Conservation (phyloP, 371 early-diverging fungal genomes). For the Mortierella sp. region DNA sequence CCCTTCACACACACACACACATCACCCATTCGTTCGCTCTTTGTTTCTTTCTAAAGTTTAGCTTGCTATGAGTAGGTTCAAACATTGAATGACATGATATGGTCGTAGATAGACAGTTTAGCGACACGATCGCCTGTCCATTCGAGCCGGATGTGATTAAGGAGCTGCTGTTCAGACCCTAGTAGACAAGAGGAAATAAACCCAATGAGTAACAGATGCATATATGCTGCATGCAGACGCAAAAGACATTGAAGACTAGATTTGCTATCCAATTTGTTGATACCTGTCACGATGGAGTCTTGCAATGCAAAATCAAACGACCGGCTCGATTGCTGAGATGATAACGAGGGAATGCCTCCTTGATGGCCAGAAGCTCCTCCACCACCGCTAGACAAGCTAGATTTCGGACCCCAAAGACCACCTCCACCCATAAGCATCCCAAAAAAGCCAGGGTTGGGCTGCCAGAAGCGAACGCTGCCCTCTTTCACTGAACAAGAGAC, state of each 20-base stretch:
- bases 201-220: not conserved
- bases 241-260: not conserved
- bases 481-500: slow-evolving; percentile 83
- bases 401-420: slow-evolving; percentile 33
- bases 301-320: slow-evolving; percentile 79
- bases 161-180: slow-evolving; percentile 55
- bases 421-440: slow-evolving; percentile 70
- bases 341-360: slow-evolving; percentile 31
- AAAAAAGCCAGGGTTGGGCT: slow-evolving; percentile 78
- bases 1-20: not conserved
- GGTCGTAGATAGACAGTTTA: slow-evolving; percentile 66
- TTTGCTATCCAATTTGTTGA: not conserved
- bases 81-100: slow-evolving; percentile 76
- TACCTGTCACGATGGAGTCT: slow-evolving; percentile 58
- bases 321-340: slow-evolving; percentile 50
- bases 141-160: slow-evolving; percentile 73
- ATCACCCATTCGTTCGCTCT: not conserved
- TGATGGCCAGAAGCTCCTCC: slow-evolving; percentile 6
- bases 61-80: slow-evolving; percentile 27
- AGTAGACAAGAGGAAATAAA: not conserved
- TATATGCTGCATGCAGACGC: no score
- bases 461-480: slow-evolving; percentile 82
- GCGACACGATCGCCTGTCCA: slow-evolving; percentile 79
- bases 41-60: not conserved
- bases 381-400: not conserved